Conservation (phyloP, 2,329 filamentous ascomycete genomes). For the Scedosporium dehoogii region DNA sequence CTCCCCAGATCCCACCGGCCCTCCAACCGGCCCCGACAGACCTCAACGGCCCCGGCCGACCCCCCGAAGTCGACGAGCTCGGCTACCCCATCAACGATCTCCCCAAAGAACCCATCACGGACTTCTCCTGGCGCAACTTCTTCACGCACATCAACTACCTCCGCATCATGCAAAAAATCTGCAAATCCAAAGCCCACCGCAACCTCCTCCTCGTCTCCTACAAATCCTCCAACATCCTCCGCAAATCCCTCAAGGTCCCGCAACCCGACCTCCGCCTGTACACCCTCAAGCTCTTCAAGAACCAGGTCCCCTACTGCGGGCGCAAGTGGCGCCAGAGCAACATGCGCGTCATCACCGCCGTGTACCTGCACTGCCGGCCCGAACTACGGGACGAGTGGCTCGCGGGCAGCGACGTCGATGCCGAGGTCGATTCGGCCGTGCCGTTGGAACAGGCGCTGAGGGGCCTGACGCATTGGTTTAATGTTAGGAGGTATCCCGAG, state of each 20-base stretch:
- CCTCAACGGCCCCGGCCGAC: constrained; percentile 16
- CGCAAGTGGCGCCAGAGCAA: constrained; percentile 97
- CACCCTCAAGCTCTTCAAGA: constrained; percentile 96
- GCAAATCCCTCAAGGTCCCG: constrained; percentile 83
- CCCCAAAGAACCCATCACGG: constrained; percentile 69
- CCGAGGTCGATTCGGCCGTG: constrained; percentile 84
- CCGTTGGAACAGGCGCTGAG: constrained; percentile 85
- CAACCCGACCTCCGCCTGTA: constrained; percentile 82
- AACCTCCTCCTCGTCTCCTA: constrained; percentile 91
- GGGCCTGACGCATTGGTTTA: constrained; percentile 90
- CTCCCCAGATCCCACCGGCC: background rate
- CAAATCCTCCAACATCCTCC: constrained; percentile 85
- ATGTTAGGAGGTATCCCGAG: constrained; percentile 71
- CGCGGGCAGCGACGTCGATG: constrained; percentile 80
- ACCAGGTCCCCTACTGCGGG: constrained; percentile 94
- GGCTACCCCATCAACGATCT: constrained; percentile 67
- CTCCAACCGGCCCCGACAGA: background rate
- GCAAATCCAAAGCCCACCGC: constrained; percentile 88
- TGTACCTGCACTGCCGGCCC: constrained; percentile 87
- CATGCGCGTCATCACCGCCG: constrained; percentile 96
- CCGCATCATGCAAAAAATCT: constrained; percentile 94
- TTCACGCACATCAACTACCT: constrained; percentile 93
- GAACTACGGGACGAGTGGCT: constrained; percentile 95
- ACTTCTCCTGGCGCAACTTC: constrained; percentile 89
- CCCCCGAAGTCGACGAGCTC: constrained; percentile 70